phyloP scores from a whole-genome alignment of 345 rosid genomes.

The Punica granatum region DNA sequence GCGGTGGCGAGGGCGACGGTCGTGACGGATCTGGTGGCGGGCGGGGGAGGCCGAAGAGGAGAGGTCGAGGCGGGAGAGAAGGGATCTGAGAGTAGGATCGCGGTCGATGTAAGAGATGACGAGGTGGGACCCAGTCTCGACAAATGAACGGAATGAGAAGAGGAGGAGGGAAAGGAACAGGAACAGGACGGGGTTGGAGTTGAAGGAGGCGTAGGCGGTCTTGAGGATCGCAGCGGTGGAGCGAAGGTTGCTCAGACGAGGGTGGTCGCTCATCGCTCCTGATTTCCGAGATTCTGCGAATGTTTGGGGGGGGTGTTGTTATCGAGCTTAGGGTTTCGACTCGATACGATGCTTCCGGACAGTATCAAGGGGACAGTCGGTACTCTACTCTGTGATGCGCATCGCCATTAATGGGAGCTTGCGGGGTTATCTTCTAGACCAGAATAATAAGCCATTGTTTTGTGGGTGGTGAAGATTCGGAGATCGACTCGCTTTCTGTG shows the following conservation, averaged over 20 bases:
- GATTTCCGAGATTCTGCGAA: neutral
- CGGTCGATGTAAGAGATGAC: conserved; percentile 75
- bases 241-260: conserved; percentile 50
- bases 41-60: conserved; percentile 24
- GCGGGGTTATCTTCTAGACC: too few relatives aligned
- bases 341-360: neutral
- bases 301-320: too few relatives aligned
- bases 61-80: conserved; percentile 77
- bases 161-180: conserved; percentile 67
- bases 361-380: neutral
- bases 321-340: neutral
- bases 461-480: neutral
- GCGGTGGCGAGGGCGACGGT: conserved; percentile 41
- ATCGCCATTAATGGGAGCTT: neutral
- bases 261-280: conserved; percentile 62
- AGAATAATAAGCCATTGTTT: too few relatives aligned
- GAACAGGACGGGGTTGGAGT: conserved; percentile 47
- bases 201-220: conserved; percentile 37
- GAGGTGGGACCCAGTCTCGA: conserved; percentile 58
- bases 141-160: conserved; percentile 69
- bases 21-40: conserved; percentile 15
- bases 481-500: neutral
- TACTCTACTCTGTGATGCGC: neutral
- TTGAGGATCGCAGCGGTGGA: conserved; percentile 54
- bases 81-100: conserved; percentile 74